Evolutionary conservation across 78 protist genomes (phyloP).

Genomic region (Speleostelium caveatum): DNA sequence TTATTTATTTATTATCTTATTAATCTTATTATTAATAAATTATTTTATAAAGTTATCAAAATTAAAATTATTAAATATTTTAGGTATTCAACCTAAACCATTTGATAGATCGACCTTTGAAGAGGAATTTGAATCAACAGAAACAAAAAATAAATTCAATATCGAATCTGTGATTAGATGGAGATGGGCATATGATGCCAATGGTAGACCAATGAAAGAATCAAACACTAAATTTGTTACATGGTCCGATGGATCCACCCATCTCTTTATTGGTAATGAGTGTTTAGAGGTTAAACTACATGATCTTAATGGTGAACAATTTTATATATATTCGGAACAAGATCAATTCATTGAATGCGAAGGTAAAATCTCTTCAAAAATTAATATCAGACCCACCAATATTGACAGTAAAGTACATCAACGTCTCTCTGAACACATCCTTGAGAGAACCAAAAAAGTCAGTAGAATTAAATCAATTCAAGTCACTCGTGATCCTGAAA

Average conservation of each 20-base stretch:
- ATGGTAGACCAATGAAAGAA: constrained; percentile 66
- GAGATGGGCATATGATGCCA: constrained; percentile 60
- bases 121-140: constrained; percentile 16
- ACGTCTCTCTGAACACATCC: constrained; percentile 37
- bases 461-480: constrained; percentile 44
- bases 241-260: constrained; percentile 76
- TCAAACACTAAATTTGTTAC: constrained; percentile 48
- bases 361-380: constrained; percentile 31
- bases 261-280: constrained; percentile 80
- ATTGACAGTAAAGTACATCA: constrained; percentile 51
- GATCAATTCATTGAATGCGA: constrained; percentile 73
- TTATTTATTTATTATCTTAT: no score
- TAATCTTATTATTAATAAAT: no score
- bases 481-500: constrained; percentile 48
- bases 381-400: constrained; percentile 56
- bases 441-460: constrained; percentile 18
- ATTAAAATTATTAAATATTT: constrained; percentile 63
- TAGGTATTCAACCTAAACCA: constrained; percentile 74
- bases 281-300: constrained; percentile 59
- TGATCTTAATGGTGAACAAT: constrained; percentile 32
- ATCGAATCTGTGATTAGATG: constrained; percentile 77
- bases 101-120: constrained; percentile 19
- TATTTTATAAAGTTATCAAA: constrained; percentile 27
- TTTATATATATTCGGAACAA: constrained; percentile 59
- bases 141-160: background rate